Conservation (phyloP, 768 basidiomycete species). For the Tephrocybe sp. region DNA sequence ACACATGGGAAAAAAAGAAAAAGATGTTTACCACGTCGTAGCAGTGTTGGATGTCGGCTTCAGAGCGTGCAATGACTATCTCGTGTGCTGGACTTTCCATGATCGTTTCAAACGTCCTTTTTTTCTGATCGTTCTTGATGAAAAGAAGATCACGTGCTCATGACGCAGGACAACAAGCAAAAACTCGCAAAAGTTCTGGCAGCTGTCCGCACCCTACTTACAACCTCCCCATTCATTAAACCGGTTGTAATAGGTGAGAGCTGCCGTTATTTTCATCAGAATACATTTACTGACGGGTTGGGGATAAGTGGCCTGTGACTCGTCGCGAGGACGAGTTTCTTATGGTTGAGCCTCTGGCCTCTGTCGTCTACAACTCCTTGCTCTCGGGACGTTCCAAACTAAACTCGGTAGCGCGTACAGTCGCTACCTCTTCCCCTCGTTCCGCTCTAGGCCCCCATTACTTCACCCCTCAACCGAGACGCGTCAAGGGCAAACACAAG, state of each 20-base stretch:
- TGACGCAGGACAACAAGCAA: slow-evolving; percentile 6
- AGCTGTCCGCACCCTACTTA: neutral
- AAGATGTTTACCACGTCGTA: slow-evolving; percentile 48
- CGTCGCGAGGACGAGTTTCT: slow-evolving; percentile 25
- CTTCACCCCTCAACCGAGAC: slow-evolving; percentile 54
- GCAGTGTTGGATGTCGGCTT: slow-evolving; percentile 62
- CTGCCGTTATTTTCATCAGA: neutral
- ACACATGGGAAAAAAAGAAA: slow-evolving; percentile 9
- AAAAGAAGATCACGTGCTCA: slow-evolving; percentile 16
- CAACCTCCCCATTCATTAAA: neutral
- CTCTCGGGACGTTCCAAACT: slow-evolving; percentile 34
- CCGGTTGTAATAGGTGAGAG: neutral
- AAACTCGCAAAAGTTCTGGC: slow-evolving; percentile 17
- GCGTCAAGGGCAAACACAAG: slow-evolving; percentile 55
- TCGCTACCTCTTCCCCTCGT: slow-evolving; percentile 23
- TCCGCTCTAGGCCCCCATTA: slow-evolving; percentile 44
- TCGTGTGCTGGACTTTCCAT: slow-evolving; percentile 47
- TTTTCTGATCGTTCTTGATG: neutral
- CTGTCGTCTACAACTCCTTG: slow-evolving; percentile 50
- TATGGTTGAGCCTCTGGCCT: slow-evolving; percentile 68
- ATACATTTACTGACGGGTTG: neutral
- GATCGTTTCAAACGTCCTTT: neutral
- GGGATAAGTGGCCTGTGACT: slow-evolving; percentile 9
- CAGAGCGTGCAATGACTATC: slow-evolving; percentile 48
- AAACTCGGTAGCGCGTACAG: slow-evolving; percentile 16